phyloP scores from a whole-genome alignment of 73 alveolate genomes.

The Halteria grandinella region DNA sequence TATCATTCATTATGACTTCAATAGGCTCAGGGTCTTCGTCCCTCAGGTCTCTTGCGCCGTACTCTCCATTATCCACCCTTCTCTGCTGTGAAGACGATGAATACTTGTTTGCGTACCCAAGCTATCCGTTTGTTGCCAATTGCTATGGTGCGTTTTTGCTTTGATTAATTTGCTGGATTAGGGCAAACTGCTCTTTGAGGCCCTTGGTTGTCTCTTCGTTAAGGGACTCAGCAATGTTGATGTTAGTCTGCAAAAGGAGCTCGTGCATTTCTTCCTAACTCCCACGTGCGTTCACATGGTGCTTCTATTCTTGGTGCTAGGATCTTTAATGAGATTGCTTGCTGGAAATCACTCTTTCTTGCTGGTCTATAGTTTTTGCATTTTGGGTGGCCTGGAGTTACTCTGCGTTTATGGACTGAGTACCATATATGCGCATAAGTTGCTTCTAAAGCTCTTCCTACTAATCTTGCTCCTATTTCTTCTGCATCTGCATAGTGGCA shows the following conservation, averaged over 20 bases:
- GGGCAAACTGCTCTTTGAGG: background rate
- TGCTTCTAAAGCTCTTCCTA: constrained; percentile 27
- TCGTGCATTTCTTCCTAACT: too few species aligned
- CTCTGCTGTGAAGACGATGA: background rate
- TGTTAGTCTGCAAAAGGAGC: background rate
- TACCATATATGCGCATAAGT: constrained; percentile 34
- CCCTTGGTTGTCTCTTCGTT: constrained; percentile 18
- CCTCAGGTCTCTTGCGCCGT: background rate
- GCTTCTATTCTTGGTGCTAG: too few species aligned
- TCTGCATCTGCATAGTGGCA: constrained; percentile 7
- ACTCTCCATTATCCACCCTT: background rate
- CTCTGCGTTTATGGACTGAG: background rate
- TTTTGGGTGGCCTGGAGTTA: too few species aligned
- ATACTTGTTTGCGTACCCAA: background rate
- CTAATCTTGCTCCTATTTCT: constrained; percentile 14
- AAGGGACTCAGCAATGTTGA: constrained; percentile 43
- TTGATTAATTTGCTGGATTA: constrained; percentile 23
- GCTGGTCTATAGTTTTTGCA: too few species aligned
- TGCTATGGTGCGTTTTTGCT: background rate
- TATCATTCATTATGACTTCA: constrained; percentile 13
- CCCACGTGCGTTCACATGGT: too few species aligned
- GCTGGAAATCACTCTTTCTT: too few species aligned
- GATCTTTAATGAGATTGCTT: too few species aligned
- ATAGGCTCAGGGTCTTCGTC: background rate
- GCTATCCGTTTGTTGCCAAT: background rate